phyloP scores from a whole-genome alignment of 2,329 filamentous ascomycete species.

The Paraphaeosphaeria minitans region DNA sequence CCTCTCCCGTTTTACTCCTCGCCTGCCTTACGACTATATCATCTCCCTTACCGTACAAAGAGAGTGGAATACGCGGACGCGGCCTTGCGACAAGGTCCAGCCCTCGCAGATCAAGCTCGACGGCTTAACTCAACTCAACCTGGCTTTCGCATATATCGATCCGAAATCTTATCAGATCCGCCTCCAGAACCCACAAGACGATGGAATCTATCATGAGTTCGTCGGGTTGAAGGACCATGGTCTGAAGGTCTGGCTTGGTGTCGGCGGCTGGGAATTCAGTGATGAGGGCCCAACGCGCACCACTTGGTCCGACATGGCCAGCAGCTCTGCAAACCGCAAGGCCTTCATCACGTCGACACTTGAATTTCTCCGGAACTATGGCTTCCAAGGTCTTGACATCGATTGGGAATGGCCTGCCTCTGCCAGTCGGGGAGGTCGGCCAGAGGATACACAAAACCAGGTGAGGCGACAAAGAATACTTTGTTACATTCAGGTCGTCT shows the following conservation, averaged over 20 bases:
- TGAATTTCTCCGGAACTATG: conserved; percentile 8
- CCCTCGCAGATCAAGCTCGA: conserved; percentile 28
- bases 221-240: conserved; percentile 18
- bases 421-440: conserved; percentile 43
- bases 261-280: conserved; percentile 50
- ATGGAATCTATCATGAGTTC: conserved; percentile 26
- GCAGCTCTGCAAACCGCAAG: conserved; percentile 29
- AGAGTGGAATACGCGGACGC: conserved; percentile 24
- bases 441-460: conserved; percentile 40
- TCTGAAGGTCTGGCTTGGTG: conserved; percentile 43
- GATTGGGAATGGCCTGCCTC: conserved; percentile 48
- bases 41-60: neutral
- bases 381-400: conserved; percentile 41
- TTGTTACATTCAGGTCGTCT: neutral
- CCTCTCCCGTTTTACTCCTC: neutral
- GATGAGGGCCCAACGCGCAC: conserved; percentile 40
- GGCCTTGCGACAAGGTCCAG: conserved; percentile 28
- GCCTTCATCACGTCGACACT: conserved; percentile 14
- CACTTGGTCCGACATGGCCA: conserved; percentile 45
- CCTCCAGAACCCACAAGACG: conserved; percentile 22
- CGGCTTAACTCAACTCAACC: conserved; percentile 32
- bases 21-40: neutral
- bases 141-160: conserved; percentile 52
- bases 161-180: conserved; percentile 37
- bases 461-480: neutral